phyloP scores from a whole-genome alignment of 2,329 filamentous ascomycete species.

The Aspergillus ochraceus region DNA sequence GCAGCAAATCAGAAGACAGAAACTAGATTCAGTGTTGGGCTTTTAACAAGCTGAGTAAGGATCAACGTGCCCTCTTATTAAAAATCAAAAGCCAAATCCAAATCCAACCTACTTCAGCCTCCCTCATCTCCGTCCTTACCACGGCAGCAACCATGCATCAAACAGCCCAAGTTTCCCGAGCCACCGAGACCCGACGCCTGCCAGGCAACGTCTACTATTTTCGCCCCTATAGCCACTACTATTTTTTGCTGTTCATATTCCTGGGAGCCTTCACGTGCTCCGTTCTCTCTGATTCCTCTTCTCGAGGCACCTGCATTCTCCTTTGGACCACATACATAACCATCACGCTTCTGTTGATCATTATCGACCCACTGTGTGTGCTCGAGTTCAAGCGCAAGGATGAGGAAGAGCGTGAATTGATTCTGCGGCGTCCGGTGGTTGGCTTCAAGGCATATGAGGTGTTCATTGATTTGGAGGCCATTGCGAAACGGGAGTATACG shows the following conservation, averaged over 20 bases:
- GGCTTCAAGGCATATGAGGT: not conserved
- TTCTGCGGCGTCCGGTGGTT: not conserved
- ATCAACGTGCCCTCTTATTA: not conserved
- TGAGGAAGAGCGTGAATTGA: not conserved
- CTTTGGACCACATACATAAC: not conserved
- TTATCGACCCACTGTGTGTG: not conserved
- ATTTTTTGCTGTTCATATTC: not conserved
- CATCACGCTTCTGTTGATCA: not conserved
- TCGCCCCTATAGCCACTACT: not conserved
- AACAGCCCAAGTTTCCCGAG: not conserved
- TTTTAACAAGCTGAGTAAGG: not conserved
- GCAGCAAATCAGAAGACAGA: not conserved
- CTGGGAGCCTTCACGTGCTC: not conserved
- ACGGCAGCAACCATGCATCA: not conserved
- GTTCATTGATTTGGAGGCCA: not conserved
- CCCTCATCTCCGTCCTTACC: not conserved
- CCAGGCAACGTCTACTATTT: not conserved
- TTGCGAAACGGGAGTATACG: not conserved
- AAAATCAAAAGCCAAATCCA: not conserved
- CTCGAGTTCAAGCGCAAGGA: not conserved
- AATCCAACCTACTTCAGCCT: not conserved
- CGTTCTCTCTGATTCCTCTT: not conserved
- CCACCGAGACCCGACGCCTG: not conserved
- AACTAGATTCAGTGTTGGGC: not conserved
- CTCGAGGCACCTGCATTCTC: not conserved